Conservation (phyloP, 257 asterid species). For the Plectranthus barbatus region DNA sequence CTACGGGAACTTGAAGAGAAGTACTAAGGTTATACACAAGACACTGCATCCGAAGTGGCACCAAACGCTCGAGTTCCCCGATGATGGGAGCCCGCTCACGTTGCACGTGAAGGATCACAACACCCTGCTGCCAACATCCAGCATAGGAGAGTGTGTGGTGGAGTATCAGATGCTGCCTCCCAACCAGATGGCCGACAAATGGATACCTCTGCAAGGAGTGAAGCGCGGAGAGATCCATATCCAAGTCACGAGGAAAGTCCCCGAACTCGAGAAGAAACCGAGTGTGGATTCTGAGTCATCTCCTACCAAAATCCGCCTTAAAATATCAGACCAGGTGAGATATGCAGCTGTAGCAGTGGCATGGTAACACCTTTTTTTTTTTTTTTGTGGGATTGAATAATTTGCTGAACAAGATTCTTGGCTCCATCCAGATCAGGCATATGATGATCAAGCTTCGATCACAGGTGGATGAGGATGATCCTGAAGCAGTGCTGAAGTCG, state of each 20-base stretch:
- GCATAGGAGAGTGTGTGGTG: conserved; percentile 75
- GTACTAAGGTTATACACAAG: conserved; percentile 75
- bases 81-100: conserved; percentile 71
- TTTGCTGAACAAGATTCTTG: conserved; percentile 6
- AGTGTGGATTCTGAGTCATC: conserved; percentile 47
- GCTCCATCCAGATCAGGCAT: conserved; percentile 59
- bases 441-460: conserved; percentile 65
- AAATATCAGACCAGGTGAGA: conserved; percentile 58
- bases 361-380: neutral
- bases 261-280: conserved; percentile 61
- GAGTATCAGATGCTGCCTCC: conserved; percentile 87
- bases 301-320: conserved; percentile 46
- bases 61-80: conserved; percentile 86
- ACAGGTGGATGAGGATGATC: conserved; percentile 44
- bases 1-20: conserved; percentile 80
- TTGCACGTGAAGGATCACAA: conserved; percentile 93
- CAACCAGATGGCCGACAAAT: conserved; percentile 77
- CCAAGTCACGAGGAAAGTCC: conserved; percentile 68
- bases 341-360: neutral
- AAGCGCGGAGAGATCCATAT: conserved; percentile 84
- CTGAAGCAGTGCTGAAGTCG: conserved; percentile 51
- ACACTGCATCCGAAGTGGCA: conserved; percentile 86
- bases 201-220: conserved; percentile 97
- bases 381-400: no score
- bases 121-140: conserved; percentile 61